Evolutionary conservation across 1,139 yeast species (phyloP), one percentile per base, ranked within the genome.

Genomic region (Diutina siamensis): DNA sequence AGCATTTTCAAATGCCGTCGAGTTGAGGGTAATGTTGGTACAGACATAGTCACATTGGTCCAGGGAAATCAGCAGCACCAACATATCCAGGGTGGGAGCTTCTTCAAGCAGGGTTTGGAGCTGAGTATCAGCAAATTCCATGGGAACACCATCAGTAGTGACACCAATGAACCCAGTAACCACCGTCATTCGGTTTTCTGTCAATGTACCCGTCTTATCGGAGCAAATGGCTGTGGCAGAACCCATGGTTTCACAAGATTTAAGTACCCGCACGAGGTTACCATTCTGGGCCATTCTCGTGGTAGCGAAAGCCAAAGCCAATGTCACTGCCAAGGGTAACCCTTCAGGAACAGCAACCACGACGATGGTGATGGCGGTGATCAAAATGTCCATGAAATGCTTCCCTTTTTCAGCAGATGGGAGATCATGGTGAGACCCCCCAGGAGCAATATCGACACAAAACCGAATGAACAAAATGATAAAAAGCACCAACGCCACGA

Each of bases 261-360:
- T 82, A 54, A 92, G 72, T 5, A 87, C 95, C 55, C 98, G 78
- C n/a, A 92, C 98, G 57, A 92, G 70, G 60, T 92, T 92, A 55
- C 95, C 95, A 61, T 92, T 96, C 61, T 85, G 86, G 22, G 95
- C 89, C 98, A 92, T 92, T 64, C 97, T 76, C 10, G 96, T 89
- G 3, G 98, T 92, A 2, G 98, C 98, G 68, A 92, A 92, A 0
- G 98, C 98, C 55, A 92, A 72, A 0, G 98, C 96, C 46, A 92
- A 71, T 0, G 98, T 92, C 21, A 92, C 98, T 0, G 98, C 98
- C 48, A 92, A 70, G 0, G 98, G 98, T 50, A 92, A 74, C 48
- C 98, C 98, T 67, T 94, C 99, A 2, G 99, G 99, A 17, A 92
- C 95, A 0, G 98, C 99, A 46, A 92, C 98, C 18, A 92, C 98